A percentile compares a stretch with the other conserved stretches of the same genome.
Evolutionary conservation across 208 protist species (phyloP).

Genomic region (Phytomonas sp.): DNA sequence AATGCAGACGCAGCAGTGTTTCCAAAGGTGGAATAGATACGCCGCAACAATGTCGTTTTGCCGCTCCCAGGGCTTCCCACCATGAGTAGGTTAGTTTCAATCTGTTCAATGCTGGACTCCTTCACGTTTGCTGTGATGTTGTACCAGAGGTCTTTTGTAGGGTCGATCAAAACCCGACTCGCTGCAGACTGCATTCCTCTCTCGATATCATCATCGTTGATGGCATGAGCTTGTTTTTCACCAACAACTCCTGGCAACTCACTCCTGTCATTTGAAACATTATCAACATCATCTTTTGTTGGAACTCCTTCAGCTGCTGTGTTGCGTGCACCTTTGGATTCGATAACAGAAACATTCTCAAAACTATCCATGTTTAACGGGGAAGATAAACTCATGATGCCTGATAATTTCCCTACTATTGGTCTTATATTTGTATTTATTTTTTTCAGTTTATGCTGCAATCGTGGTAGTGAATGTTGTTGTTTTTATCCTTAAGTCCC

Average conservation of each 20-base stretch:
- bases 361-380: background rate
- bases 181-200: background rate
- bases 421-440: background rate
- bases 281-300: background rate
- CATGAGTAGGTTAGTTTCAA: constrained; percentile 61
- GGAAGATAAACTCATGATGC: background rate
- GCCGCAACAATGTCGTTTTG: constrained; percentile 78
- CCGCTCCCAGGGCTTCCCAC: constrained; percentile 61
- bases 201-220: constrained; percentile 1
- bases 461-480: background rate
- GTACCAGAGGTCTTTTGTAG: constrained; percentile 81
- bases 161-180: constrained; percentile 39
- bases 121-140: constrained; percentile 81
- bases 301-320: background rate
- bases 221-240: background rate
- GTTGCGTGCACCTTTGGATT: background rate
- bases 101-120: constrained; percentile 43
- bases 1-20: constrained; percentile 15
- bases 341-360: background rate
- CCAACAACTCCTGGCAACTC: background rate
- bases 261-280: background rate
- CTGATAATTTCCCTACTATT: background rate
- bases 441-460: background rate
- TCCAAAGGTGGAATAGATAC: constrained; percentile 52
- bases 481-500: background rate